Base-by-base conservation (phyloP, 164 flowering plant genomes). In the Akebia trifoliata region DNA sequence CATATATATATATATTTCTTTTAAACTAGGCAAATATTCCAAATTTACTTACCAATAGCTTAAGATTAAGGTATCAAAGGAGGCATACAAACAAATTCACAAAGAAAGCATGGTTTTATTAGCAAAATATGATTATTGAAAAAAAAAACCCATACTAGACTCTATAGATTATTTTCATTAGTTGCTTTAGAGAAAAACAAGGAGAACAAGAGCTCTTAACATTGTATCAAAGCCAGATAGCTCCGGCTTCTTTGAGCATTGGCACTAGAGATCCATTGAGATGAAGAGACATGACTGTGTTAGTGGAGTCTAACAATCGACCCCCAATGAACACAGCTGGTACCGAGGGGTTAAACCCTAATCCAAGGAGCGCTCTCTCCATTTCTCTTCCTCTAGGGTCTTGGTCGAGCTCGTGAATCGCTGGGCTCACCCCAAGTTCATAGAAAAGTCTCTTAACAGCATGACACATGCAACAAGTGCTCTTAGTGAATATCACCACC, bases 401-500 rank as follows among this genome's bases (percentile, higher is more conserved):
- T 39, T 70, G 62, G 15, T 73, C 77, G 2, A 76, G 69, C 62
- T 73, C 80, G 31, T 73, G 56, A 48, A 76, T 56, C 8, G 62
- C 47, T 12, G 80, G 73, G 61, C 68, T 70, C 38, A 58, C 80
- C 0, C 80, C 80, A 12, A 64, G 67, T 10, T 71, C 74, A 43
- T 52, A 63, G 57, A 76, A 66, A 4, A 76, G 67, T 24, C 63
- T 60, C 68, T 68, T 76, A 40, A 69, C 54, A 20, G 73, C 62
- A 51, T 76, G 72, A 46, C 71, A 68, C 80, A 76, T 73, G 65
- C 73, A 70, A 20, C 77, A 76, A 21, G 77, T 51, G 21, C 75
- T 76, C 67, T 58, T 65, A 60, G 71, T 76, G 54, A 73, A 73
- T 31, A 76, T 73, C 65, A 76, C 80, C 38, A 76, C 77, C 2